A percentile compares a stretch with the other conserved stretches of the same genome.
Evolutionary conservation across 2,329 filamentous ascomycete genomes (phyloP).

Genomic region (Tolypocladium inflatum): DNA sequence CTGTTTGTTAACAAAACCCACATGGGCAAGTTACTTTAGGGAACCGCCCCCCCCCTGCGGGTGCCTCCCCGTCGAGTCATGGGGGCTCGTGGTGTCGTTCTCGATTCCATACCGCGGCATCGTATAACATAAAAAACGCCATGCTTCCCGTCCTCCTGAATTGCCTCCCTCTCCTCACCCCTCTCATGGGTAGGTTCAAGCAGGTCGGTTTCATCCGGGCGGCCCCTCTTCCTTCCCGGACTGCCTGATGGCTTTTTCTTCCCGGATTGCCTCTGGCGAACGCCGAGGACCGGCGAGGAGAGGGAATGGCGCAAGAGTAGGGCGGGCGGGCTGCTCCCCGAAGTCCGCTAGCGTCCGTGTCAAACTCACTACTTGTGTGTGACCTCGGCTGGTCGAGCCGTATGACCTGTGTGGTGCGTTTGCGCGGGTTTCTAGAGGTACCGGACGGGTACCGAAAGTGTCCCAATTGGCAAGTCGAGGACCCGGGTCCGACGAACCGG

Average conservation of each 20-base stretch:
- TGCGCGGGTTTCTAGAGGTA: not conserved
- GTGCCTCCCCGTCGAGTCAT: not conserved
- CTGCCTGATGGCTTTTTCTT: not conserved
- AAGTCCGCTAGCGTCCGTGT: not conserved
- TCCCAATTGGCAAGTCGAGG: not conserved
- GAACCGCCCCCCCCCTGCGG: not conserved
- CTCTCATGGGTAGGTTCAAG: not conserved
- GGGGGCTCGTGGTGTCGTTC: not conserved
- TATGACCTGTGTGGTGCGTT: too few relatives aligned
- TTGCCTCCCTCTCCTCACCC: not conserved
- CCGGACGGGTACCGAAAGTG: not conserved
- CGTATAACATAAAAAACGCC: not conserved
- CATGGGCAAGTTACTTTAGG: not conserved
- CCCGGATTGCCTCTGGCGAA: not conserved
- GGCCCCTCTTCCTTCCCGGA: not conserved
- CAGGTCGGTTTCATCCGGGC: not conserved
- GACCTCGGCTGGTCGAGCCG: not conserved
- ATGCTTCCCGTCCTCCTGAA: not conserved
- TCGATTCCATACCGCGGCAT: not conserved
- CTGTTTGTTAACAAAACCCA: not conserved
- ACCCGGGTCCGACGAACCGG: not conserved
- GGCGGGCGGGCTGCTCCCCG: not conserved
- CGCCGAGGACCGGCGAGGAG: slow-evolving; percentile 2
- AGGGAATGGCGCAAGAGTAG: not conserved
- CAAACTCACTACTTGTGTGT: not conserved